Base-by-base conservation (phyloP, 1,139 yeast genomes). In the Magnusiomyces sp. region DNA sequence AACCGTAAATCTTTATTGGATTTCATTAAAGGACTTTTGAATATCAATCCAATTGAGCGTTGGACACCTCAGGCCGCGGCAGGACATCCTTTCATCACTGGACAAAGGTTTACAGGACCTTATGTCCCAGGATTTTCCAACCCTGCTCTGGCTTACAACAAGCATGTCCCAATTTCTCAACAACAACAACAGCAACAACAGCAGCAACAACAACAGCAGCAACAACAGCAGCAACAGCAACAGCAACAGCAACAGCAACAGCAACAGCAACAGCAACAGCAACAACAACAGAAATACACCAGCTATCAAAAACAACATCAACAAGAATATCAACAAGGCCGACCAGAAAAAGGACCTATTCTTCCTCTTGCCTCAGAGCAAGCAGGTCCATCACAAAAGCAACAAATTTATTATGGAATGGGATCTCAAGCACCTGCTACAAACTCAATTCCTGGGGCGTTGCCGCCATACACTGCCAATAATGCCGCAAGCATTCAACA, bases 1-100 rank as follows among this genome's bases (percentile, higher is more conserved):
- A 88, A 86, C 58, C 71, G 97, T 47, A 74, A 74, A 47, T 73
- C 87, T 41, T 74, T 92, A 57, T 73, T 83, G 37, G 95, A 90
- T 64, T 88, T 92, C 61, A 73, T 92, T 47, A 69, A 74, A 45
- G 95, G 95, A 37, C 76, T 87, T 10, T 71, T 92, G 53, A 87
- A 83, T 58, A 69, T 88, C 62, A 90, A 90, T 66, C 98, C 98
- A 0, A 74, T 92, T 59, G 96, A 90, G 65, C 76, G 99, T 59
- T 83, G 96, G 81, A 88, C 97, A 0, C 98, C 98, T 10, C 96
- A 88, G 59, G 97, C 92, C 65, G 98, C 97, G 0, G 73, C 84
- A 23, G 73, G 80, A 67, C 98, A 94, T 68, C 97, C 97, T 0
- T 92, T 94, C 65, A 79, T 92, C 19, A 83, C 83, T 9, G 68